These are phyloP conservation scores for Galerina marginata DNA, from an alignment of 768 basidiomycete species.

Conservation along the genomic window DNA sequence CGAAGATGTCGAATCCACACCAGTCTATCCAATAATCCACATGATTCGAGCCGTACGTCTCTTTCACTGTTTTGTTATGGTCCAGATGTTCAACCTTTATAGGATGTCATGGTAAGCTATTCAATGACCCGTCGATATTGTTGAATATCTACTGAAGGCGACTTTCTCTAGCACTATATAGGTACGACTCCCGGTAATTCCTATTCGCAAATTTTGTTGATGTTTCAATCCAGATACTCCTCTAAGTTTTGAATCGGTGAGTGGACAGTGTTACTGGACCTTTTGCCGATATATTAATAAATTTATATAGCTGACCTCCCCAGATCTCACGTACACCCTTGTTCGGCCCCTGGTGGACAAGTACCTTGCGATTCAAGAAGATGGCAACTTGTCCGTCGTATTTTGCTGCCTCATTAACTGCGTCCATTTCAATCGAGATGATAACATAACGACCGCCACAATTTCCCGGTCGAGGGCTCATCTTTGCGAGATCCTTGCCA, in stretches of 20 bases:
- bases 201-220: slow-evolving; percentile 3
- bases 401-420: slow-evolving; percentile 91
- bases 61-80: background rate
- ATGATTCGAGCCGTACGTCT: slow-evolving; percentile 68
- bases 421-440: slow-evolving; percentile 82
- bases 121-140: background rate
- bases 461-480: slow-evolving; percentile 77
- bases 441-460: slow-evolving; percentile 68
- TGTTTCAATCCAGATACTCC: slow-evolving; percentile 69
- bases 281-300: background rate
- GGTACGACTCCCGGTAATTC: slow-evolving; percentile 46
- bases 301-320: slow-evolving; percentile 65
- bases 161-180: slow-evolving; percentile 61
- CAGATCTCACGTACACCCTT: slow-evolving; percentile 91
- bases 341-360: slow-evolving; percentile 88
- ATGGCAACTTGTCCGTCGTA: slow-evolving; percentile 82
- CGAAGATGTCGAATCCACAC: slow-evolving; percentile 60
- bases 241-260: slow-evolving; percentile 77
- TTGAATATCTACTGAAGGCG: background rate
- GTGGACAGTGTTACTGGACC: slow-evolving; percentile 27
- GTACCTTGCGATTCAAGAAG: slow-evolving; percentile 72
- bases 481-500: slow-evolving; percentile 91
- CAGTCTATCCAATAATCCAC: slow-evolving; percentile 84
- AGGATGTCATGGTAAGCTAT: slow-evolving; percentile 67
- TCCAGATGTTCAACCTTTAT: slow-evolving; percentile 17